Conservation (phyloP, 345 rosid species). For the Bruguiera sexangula region DNA sequence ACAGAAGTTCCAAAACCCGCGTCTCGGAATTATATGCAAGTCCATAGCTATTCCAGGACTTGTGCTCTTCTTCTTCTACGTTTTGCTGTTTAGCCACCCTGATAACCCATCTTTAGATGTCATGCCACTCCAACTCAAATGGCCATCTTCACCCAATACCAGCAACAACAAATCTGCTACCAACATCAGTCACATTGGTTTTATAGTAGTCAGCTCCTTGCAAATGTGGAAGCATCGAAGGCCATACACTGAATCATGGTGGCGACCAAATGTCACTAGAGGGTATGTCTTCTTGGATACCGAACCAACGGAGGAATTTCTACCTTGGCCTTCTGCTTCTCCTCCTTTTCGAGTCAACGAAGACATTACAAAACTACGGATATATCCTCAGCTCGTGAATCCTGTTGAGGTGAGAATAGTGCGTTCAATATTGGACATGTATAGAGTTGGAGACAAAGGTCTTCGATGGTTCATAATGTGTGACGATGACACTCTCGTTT, state of each 20-base stretch:
- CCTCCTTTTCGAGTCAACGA: constrained; percentile 18
- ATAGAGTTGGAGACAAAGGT: constrained; percentile 10
- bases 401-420: constrained; percentile 18
- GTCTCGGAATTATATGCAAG: constrained; percentile 4
- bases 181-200: constrained; percentile 18
- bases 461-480: constrained; percentile 24
- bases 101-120: neutral
- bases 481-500: constrained; percentile 20
- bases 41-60: constrained; percentile 8
- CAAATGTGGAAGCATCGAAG: constrained; percentile 13
- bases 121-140: constrained; percentile 2
- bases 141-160: neutral
- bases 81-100: neutral
- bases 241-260: constrained; percentile 16
- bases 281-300: constrained; percentile 18
- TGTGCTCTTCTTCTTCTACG: constrained; percentile 11
- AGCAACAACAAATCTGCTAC: neutral
- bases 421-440: constrained; percentile 21
- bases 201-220: constrained; percentile 14
- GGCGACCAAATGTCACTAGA: constrained; percentile 23
- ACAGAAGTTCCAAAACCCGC: neutral
- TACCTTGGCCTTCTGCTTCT: constrained; percentile 20
- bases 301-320: constrained; percentile 16
- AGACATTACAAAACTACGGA: constrained; percentile 8
- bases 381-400: constrained; percentile 7